A percentile compares a stretch with the other conserved stretches of the same genome.
phyloP scores from a whole-genome alignment of 768 basidiomycete species.

The Lepiota brunneoincarnata region DNA sequence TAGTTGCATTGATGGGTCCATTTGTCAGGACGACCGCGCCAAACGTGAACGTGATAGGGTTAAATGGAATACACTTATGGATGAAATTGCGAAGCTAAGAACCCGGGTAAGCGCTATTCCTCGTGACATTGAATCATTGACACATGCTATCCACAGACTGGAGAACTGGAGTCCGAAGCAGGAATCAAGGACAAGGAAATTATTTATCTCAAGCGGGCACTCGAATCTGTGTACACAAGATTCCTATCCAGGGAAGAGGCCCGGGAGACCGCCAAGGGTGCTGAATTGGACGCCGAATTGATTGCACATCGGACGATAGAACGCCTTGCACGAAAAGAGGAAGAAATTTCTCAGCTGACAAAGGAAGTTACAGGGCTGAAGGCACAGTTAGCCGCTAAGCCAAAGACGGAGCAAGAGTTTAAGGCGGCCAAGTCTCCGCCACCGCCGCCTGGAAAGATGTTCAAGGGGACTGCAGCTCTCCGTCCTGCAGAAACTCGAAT shows the following conservation, averaged over 20 bases:
- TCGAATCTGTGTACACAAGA: conserved; percentile 85
- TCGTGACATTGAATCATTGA: not conserved
- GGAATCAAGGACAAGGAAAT: conserved; percentile 70
- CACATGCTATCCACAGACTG: conserved; percentile 36
- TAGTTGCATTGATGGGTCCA: not conserved
- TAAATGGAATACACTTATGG: conserved; percentile 69
- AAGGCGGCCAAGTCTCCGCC: conserved; percentile 66
- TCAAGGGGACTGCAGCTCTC: not conserved
- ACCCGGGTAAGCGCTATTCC: conserved; percentile 48
- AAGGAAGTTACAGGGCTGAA: conserved; percentile 50
- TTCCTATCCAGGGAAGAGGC: conserved; percentile 59
- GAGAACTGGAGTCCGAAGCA: conserved; percentile 46
- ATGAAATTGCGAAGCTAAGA: conserved; percentile 73
- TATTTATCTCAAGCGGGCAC: conserved; percentile 74
- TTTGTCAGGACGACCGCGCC: conserved; percentile 63
- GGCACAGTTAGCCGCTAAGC: conserved; percentile 46
- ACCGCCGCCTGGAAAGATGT: conserved; percentile 36
- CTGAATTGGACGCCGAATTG: conserved; percentile 60
- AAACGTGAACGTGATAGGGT: conserved; percentile 73
- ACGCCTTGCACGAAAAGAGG: conserved; percentile 63
- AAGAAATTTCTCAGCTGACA: conserved; percentile 53
- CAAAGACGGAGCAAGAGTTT: conserved; percentile 68
- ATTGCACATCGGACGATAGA: conserved; percentile 76
- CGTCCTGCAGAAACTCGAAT: not conserved
- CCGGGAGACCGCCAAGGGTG: conserved; percentile 40